phyloP scores from a whole-genome alignment of 169 alveolate genomes.

The Eimeria tenella region DNA sequence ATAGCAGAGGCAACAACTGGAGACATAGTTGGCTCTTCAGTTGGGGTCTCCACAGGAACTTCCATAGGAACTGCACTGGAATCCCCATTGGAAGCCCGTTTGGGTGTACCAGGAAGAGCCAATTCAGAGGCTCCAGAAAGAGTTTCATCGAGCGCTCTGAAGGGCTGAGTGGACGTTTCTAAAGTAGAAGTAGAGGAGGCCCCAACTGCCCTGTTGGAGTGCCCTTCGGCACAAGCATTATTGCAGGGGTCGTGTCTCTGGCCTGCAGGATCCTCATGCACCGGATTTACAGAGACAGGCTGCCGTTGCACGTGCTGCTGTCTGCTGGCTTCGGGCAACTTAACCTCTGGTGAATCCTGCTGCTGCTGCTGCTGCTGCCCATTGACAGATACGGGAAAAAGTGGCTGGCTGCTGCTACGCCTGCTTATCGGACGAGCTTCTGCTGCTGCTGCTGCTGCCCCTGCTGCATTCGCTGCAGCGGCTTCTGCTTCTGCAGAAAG shows the following conservation, averaged over 20 bases:
- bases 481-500: constrained; percentile 53
- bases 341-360: background rate
- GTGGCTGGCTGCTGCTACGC: background rate
- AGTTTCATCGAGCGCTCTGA: too few relatives aligned
- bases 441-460: constrained; percentile 60
- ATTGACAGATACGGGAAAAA: background rate
- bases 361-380: background rate
- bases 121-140: too few relatives aligned
- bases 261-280: constrained; percentile 9
- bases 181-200: too few relatives aligned
- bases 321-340: background rate
- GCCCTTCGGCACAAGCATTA: too few relatives aligned
- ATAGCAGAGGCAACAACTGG: too few relatives aligned
- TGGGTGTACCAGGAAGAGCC: too few relatives aligned
- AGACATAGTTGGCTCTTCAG: too few relatives aligned
- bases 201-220: too few relatives aligned
- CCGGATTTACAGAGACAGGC: background rate
- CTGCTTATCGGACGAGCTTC: background rate
- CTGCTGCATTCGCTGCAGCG: constrained; percentile 46
- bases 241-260: background rate
- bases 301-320: constrained; percentile 19
- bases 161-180: too few relatives aligned
- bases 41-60: too few relatives aligned
- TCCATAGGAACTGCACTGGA: too few relatives aligned
- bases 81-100: too few relatives aligned